A percentile compares a stretch with the other conserved stretches of the same genome.
Evolutionary conservation across 1,284 basidiomycete species (phyloP).

Genomic region (Melanopsichium pennsylvanicum): DNA sequence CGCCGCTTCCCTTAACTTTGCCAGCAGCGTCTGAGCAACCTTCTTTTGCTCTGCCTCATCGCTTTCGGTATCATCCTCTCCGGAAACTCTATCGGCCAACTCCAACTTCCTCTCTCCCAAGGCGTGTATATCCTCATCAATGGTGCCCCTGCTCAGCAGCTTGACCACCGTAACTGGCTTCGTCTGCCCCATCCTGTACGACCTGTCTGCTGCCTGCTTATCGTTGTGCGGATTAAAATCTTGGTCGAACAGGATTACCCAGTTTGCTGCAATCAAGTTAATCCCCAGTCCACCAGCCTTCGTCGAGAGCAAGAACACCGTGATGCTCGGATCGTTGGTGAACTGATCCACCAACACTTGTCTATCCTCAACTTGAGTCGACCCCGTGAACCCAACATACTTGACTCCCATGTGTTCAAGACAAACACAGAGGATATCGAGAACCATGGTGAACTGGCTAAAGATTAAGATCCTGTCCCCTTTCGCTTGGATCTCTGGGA

Average conservation of each 20-base stretch:
- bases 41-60: conserved; percentile 51
- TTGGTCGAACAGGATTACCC: conserved; percentile 79
- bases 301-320: conserved; percentile 91
- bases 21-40: conserved; percentile 47
- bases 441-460: conserved; percentile 72
- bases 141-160: conserved; percentile 88
- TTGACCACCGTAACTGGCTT: conserved; percentile 88
- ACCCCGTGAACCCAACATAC: conserved; percentile 89
- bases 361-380: conserved; percentile 90
- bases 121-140: conserved; percentile 71
- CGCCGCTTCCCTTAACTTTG: conserved; percentile 43
- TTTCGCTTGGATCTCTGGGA: conserved; percentile 76
- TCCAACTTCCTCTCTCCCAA: conserved; percentile 57
- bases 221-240: conserved; percentile 77
- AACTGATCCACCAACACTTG: conserved; percentile 96
- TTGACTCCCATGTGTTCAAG: conserved; percentile 79
- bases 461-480: conserved; percentile 89
- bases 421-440: conserved; percentile 81
- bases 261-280: conserved; percentile 74
- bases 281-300: conserved; percentile 78
- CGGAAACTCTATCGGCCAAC: conserved; percentile 59
- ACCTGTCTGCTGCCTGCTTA: conserved; percentile 94
- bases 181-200: conserved; percentile 96
- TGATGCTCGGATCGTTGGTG: conserved; percentile 88
- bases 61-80: conserved; percentile 49